phyloP scores from a whole-genome alignment of 768 basidiomycete species.

The Psilocybe tampanensis region DNA sequence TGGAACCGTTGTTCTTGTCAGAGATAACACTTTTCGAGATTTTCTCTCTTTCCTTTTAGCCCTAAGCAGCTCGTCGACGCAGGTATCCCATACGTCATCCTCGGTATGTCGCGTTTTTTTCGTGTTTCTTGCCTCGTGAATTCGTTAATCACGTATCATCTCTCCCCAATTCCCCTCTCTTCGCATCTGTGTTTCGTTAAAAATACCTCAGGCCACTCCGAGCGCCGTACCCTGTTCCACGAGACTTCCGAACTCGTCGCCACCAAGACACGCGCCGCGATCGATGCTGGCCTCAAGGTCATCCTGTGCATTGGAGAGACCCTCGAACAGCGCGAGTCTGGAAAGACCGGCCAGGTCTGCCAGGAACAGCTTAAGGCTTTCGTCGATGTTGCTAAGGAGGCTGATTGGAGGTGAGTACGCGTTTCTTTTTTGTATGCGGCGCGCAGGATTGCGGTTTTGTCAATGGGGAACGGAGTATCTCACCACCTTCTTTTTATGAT shows the following conservation, averaged over 20 bases:
- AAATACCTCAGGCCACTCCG: conserved; percentile 77
- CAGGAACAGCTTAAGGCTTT: conserved; percentile 81
- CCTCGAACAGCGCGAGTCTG: conserved; percentile 81
- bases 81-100: conserved; percentile 88
- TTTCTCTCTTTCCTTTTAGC: conserved; percentile 37
- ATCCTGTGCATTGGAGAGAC: conserved; percentile 98
- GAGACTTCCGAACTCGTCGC: conserved; percentile 86
- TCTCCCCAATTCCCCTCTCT: conserved; percentile 1
- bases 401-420: conserved; percentile 75
- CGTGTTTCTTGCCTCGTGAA: neutral
- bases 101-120: conserved; percentile 51
- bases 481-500: neutral
- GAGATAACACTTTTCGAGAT: no score
- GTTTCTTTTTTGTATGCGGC: no score
- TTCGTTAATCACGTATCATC: no score
- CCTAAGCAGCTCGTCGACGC: conserved; percentile 85
- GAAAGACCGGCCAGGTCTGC: conserved; percentile 78
- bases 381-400: conserved; percentile 57
- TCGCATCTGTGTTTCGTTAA: neutral
- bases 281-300: conserved; percentile 75
- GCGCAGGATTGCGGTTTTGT: no score
- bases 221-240: conserved; percentile 90
- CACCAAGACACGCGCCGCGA: conserved; percentile 81
- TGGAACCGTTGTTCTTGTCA: conserved; percentile 1
- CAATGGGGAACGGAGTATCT: conserved; percentile 5